These are phyloP conservation scores for Jamesozyma spencerorum DNA, from an alignment of 805 yeast species.

Conservation along the genomic window DNA sequence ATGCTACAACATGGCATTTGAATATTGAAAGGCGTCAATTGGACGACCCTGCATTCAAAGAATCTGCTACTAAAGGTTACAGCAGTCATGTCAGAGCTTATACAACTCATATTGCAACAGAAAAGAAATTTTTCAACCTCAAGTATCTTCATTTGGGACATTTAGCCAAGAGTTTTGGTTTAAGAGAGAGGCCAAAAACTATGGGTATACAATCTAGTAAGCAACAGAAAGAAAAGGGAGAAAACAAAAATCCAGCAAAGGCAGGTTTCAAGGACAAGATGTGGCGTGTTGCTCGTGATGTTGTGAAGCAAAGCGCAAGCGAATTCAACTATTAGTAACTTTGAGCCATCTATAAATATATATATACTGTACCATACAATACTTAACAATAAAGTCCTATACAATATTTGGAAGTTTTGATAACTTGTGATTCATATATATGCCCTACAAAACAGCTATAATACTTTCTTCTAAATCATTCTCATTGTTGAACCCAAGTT, in stretches of 20 bases:
- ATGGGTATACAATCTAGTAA: conserved; percentile 39
- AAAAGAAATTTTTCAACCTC: conserved; percentile 72
- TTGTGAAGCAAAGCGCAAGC: conserved; percentile 51
- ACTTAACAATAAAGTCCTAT: too few relatives aligned
- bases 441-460: conserved; percentile 19
- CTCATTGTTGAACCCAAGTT: conserved; percentile 14
- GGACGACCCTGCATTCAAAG: conserved; percentile 51
- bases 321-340: conserved; percentile 54
- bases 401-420: background rate
- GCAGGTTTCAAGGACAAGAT: conserved; percentile 65
- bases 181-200: conserved; percentile 88
- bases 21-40: conserved; percentile 82
- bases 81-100: conserved; percentile 89
- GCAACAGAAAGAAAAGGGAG: conserved; percentile 24
- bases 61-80: conserved; percentile 70
- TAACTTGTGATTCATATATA: background rate
- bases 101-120: conserved; percentile 82
- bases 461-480: conserved; percentile 24
- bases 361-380: conserved; percentile 1
- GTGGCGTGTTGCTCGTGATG: conserved; percentile 65
- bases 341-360: background rate
- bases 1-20: conserved; percentile 94
- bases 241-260: conserved; percentile 38
- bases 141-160: conserved; percentile 87
- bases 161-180: conserved; percentile 86